A percentile compares a stretch with the other conserved stretches of the same genome.
phyloP scores from a whole-genome alignment of 768 basidiomycete species.

The Sarcodon aspratus region DNA sequence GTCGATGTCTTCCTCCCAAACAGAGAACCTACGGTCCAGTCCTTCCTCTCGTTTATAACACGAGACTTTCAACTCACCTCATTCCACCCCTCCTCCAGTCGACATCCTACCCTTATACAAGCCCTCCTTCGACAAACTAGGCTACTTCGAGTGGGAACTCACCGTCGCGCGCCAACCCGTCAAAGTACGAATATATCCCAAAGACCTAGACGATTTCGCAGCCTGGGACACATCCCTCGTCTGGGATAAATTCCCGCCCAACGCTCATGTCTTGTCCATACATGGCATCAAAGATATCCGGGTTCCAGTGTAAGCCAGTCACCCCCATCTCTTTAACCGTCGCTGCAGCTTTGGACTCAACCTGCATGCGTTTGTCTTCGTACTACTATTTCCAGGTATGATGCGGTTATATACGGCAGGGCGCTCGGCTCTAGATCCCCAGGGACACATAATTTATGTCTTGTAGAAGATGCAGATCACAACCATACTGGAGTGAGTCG shows the following conservation, averaged over 20 bases:
- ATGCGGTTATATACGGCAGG: conserved; percentile 58
- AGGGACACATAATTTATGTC: conserved; percentile 61
- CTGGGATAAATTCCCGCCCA: conserved; percentile 53
- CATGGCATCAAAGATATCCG: conserved; percentile 64
- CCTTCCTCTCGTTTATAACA: neutral
- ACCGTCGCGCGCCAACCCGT: conserved; percentile 55
- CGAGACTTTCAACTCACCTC: neutral
- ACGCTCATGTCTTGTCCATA: conserved; percentile 58
- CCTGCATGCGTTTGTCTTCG: neutral
- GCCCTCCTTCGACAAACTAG: conserved; percentile 40
- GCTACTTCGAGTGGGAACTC: conserved; percentile 51
- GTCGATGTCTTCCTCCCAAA: conserved; percentile 1
- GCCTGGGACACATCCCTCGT: conserved; percentile 58
- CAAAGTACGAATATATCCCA: conserved; percentile 38
- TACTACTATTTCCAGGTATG: conserved; percentile 45
- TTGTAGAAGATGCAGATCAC: conserved; percentile 69
- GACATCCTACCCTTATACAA: conserved; percentile 23
- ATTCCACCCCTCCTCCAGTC: neutral
- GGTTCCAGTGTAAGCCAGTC: conserved; percentile 52
- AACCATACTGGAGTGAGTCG: conserved; percentile 52
- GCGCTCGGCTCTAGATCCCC: conserved; percentile 43
- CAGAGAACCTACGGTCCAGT: neutral
- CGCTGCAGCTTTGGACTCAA: neutral
- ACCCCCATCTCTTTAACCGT: neutral
- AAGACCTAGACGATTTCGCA: conserved; percentile 51